phyloP scores from a whole-genome alignment of 768 basidiomycete species.

The Boletus eberwhitei region DNA sequence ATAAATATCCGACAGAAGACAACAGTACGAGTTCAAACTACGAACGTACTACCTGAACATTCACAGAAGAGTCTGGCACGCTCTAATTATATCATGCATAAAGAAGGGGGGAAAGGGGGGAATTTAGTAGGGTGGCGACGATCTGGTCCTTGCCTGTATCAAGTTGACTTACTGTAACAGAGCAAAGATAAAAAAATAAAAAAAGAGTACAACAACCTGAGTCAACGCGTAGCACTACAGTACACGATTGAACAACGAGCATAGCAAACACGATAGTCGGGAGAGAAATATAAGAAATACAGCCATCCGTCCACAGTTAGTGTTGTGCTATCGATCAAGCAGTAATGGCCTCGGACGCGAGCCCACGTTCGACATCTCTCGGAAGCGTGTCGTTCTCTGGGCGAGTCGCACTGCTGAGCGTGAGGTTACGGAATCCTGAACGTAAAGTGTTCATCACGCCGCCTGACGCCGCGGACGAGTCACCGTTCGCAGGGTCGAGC shows the following conservation, averaged over 20 bases:
- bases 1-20: neutral
- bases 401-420: slow-evolving; percentile 13
- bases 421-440: slow-evolving; percentile 27
- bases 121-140: neutral
- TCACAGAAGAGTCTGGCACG: neutral
- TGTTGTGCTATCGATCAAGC: slow-evolving; percentile 3
- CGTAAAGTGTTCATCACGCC: slow-evolving; percentile 26
- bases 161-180: neutral
- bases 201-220: neutral
- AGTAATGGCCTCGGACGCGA: slow-evolving; percentile 4
- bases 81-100: neutral
- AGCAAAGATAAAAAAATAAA: neutral
- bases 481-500: neutral
- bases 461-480: slow-evolving; percentile 12
- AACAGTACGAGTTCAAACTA: neutral
- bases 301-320: neutral
- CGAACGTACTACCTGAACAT: neutral
- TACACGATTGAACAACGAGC: neutral
- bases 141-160: neutral
- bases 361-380: slow-evolving; percentile 28
- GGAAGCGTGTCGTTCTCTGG: slow-evolving; percentile 28
- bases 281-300: neutral
- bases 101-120: neutral
- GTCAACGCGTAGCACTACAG: neutral
- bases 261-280: neutral